phyloP scores from a whole-genome alignment of 768 basidiomycete species.

The Termitomyces sp. region DNA sequence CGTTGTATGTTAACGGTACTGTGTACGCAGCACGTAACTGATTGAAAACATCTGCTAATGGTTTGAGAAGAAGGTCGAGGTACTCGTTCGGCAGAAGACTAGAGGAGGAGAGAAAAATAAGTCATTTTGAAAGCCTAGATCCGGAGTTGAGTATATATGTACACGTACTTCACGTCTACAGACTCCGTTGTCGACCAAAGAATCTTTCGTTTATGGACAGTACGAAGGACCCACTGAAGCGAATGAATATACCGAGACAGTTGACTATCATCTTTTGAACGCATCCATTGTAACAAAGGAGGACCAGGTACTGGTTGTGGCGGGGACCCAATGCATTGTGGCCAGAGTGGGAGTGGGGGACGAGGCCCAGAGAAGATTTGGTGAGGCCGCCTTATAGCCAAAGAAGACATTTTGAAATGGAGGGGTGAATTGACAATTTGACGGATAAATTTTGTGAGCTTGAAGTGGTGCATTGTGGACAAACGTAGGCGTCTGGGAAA shows the following conservation, averaged over 20 bases:
- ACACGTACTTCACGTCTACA: neutral
- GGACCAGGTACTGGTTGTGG: neutral
- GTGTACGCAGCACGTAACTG: neutral
- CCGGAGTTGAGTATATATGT: no score
- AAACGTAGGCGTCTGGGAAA: no score
- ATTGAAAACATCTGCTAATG: neutral
- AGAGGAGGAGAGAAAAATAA: neutral
- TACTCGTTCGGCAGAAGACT: neutral
- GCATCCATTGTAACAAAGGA: neutral
- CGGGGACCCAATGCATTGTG: neutral
- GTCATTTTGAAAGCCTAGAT: no score
- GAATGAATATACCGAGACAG: neutral
- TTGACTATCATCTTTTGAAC: neutral
- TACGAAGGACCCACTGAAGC: neutral
- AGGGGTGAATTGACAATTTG: neutral
- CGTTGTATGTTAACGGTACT: no score
- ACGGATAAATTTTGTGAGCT: no score
- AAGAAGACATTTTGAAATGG: neutral
- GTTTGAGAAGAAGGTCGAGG: neutral
- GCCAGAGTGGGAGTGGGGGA: neutral
- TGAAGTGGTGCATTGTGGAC: no score
- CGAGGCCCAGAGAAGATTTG: neutral
- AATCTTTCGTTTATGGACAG: neutral
- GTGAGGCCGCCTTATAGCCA: neutral
- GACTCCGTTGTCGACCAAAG: neutral